Evolutionary conservation across 176 grass and related monocot genomes (phyloP).

Genomic region (Hsuehochloa calcarea): DNA sequence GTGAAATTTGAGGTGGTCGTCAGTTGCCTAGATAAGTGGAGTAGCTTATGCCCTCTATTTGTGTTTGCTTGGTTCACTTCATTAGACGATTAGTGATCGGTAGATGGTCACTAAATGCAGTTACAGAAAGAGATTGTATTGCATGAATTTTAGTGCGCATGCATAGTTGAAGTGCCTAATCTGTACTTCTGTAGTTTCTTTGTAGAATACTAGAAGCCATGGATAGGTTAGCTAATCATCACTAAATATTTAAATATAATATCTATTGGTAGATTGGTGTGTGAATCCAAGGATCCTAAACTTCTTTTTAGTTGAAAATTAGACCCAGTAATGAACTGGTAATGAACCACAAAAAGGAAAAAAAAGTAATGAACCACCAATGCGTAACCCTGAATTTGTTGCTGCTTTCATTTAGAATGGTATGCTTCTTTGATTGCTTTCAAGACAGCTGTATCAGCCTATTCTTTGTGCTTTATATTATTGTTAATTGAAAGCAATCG

Average conservation of each 20-base stretch:
- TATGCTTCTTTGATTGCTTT: conserved; percentile 8
- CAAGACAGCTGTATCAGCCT: neutral
- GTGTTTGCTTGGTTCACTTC: neutral
- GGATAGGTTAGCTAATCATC: neutral
- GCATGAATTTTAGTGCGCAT: neutral
- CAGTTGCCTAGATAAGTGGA: neutral
- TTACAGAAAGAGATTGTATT: neutral
- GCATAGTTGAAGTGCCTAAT: neutral
- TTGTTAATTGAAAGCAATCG: too few relatives aligned
- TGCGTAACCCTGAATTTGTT: conserved; percentile 5
- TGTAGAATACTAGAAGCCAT: neutral
- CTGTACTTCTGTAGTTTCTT: conserved; percentile 3
- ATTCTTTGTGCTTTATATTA: neutral
- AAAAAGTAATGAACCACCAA: neutral
- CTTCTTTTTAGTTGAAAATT: conserved; percentile 13
- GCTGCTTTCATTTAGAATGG: conserved; percentile 4
- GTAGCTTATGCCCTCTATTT: neutral
- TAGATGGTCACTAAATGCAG: neutral
- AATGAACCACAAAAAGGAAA: conserved; percentile 1
- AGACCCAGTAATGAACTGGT: neutral
- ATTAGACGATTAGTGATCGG: neutral
- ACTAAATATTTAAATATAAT: neutral
- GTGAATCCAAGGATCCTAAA: neutral
- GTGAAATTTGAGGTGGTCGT: neutral
- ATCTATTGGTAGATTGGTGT: neutral